These are phyloP conservation scores for Ilex aquifolium DNA, from an alignment of 257 asterid species.

Conservation along the genomic window DNA sequence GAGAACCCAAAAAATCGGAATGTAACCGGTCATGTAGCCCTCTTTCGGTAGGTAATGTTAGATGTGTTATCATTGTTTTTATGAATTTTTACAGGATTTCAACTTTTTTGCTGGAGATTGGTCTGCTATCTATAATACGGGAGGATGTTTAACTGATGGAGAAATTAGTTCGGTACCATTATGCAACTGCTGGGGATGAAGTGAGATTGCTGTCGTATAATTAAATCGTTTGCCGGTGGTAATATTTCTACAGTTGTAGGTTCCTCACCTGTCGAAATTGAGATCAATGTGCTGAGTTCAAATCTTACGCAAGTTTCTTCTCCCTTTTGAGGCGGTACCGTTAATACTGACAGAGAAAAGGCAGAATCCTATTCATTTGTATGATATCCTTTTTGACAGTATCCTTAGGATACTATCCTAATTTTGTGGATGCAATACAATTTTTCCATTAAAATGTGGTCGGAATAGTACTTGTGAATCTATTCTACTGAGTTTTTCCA, in stretches of 20 bases:
- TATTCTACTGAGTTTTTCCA: constrained; percentile 27
- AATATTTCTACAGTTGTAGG: neutral
- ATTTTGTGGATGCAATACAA: constrained; percentile 42
- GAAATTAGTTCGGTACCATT: no score
- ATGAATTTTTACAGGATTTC: no score
- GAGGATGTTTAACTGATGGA: no score
- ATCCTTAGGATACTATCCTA: constrained; percentile 36
- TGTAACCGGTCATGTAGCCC: no score
- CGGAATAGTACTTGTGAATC: constrained; percentile 23
- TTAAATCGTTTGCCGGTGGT: neutral
- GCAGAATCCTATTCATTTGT: constrained; percentile 22
- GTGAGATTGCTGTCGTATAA: neutral
- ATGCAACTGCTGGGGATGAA: no score
- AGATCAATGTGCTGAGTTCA: constrained; percentile 10
- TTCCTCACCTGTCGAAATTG: neutral
- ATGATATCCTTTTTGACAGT: constrained; percentile 32
- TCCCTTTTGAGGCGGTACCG: constrained; percentile 26
- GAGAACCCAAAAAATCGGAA: no score
- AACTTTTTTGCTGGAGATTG: no score
- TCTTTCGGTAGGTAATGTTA: no score
- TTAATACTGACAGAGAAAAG: constrained; percentile 14
- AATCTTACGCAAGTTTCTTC: constrained; percentile 14
- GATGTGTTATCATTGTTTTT: no score
- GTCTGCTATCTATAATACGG: no score
- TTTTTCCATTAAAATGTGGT: constrained; percentile 45